Evolutionary conservation across 1,139 yeast genomes (phyloP), one percentile per base, ranked within the genome.

Genomic region (Lodderomyces elongisporus): DNA sequence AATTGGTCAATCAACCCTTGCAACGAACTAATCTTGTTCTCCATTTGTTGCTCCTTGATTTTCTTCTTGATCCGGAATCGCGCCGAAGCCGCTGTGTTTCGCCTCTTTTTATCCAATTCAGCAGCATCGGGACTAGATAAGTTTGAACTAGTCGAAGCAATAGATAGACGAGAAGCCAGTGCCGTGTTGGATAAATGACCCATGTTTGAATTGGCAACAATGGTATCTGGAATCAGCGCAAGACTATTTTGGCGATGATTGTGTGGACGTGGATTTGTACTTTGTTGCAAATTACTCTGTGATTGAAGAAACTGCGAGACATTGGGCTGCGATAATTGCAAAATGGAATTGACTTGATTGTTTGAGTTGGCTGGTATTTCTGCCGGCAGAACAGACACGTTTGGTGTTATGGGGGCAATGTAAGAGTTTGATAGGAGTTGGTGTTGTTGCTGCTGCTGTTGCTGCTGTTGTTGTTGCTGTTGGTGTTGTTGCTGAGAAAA

Each of bases 1-100:
- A 84, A 68, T 17, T 62, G 62, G 34, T 66, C 65, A 16, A 85
- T 77, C 46, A 74, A 56, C 22, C 81, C 85, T 45, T 74, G 74
- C 41, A 87, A 66, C 36, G 75, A 79, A 46, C 69, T 66, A 14
- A 85, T 67, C 36, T 73, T 75, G 28, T 68, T 66, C 56, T 85
- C 95, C 80, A 85, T 77, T 54, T 85, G 89, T 54, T 80, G 87
- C 56, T 87, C 95, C 51, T 84, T 80, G 55, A 79, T 48, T 64
- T 85, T 87, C 70, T 82, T 84, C 66, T 82, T 84, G 48, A 81
- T 77, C 43, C 94, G 67, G 64, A 85, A 81, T 39, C 93, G 63
- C 1, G 91, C 91, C 30, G 83, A 75, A 1, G 94, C 94, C 1
- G 88, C 89, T 0, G 91, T 81, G 58, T 82, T 83, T 43, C 89